Percentiles rank a stretch among this genome's conserved stretches.
phyloP scores from a whole-genome alignment of 1,284 basidiomycete species.

The Lentinus polychrous region DNA sequence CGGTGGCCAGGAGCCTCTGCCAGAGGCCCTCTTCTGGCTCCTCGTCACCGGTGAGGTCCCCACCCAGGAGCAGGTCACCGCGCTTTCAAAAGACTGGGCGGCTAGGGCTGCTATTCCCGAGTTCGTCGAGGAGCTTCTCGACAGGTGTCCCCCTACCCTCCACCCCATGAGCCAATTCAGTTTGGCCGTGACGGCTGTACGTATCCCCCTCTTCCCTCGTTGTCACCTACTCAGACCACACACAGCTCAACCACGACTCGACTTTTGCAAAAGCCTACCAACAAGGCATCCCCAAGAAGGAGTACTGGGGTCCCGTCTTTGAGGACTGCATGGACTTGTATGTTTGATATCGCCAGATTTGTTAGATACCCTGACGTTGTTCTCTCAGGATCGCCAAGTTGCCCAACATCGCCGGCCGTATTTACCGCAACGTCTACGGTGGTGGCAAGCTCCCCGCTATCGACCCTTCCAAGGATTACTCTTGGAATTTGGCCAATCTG shows the following conservation, averaged over 20 bases:
- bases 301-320: constrained; percentile 95
- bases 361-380: constrained; percentile 1
- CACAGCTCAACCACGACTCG: constrained; percentile 90
- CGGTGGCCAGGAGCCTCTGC: constrained; percentile 86
- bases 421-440: constrained; percentile 93
- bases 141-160: constrained; percentile 87
- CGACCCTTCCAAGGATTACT: constrained; percentile 87
- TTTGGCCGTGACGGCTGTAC: constrained; percentile 86
- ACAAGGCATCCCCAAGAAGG: constrained; percentile 89
- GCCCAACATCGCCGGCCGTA: constrained; percentile 94
- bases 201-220: constrained; percentile 23
- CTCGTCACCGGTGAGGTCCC: constrained; percentile 91
- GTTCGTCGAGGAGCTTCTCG: constrained; percentile 90
- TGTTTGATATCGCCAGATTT: constrained; percentile 18
- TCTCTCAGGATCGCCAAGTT: constrained; percentile 83
- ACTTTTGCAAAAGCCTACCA: constrained; percentile 96
- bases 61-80: constrained; percentile 78
- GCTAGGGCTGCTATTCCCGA: constrained; percentile 83
- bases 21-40: constrained; percentile 94
- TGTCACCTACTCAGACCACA: constrained; percentile 11
- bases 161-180: constrained; percentile 98
- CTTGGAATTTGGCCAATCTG: constrained; percentile 86
- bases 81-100: constrained; percentile 88
- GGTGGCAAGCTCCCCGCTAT: constrained; percentile 87
- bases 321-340: constrained; percentile 97